phyloP scores from a whole-genome alignment of 331 rosid species.

The Malus hybrid region DNA sequence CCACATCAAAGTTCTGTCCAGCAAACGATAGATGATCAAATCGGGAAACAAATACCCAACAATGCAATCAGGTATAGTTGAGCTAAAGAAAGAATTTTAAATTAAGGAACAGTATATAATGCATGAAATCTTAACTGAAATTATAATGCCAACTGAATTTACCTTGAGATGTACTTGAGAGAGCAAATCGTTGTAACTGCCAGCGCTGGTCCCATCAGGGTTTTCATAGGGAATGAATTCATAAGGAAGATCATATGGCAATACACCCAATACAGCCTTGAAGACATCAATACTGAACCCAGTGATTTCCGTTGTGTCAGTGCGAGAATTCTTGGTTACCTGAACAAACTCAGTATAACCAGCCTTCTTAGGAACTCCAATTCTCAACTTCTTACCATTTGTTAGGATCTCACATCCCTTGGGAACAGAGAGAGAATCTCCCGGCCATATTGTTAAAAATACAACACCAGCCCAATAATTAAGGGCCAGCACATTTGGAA shows the following conservation, averaged over 20 bases:
- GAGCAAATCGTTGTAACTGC: slow-evolving; percentile 30
- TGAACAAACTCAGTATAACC: slow-evolving; percentile 32
- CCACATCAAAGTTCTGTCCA: too few relatives aligned
- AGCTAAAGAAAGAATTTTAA: too few relatives aligned
- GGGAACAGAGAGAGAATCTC: slow-evolving; percentile 30
- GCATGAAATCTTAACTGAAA: too few relatives aligned
- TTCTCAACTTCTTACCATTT: slow-evolving; percentile 25
- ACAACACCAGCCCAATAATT: too few relatives aligned
- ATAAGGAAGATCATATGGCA: slow-evolving; percentile 33
- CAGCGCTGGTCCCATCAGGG: slow-evolving; percentile 21
- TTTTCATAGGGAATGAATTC: slow-evolving; percentile 28
- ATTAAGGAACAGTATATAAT: too few relatives aligned
- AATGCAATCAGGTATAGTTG: too few relatives aligned
- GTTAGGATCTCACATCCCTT: slow-evolving; percentile 56
- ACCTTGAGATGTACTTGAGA: slow-evolving; percentile 15
- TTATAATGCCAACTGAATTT: too few relatives aligned
- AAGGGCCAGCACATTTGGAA: too few relatives aligned
- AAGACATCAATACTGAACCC: slow-evolving; percentile 48
- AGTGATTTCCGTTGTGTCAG: slow-evolving; percentile 8
- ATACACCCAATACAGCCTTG: slow-evolving; percentile 24
- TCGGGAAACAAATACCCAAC: too few relatives aligned
- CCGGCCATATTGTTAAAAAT: slow-evolving; percentile 37
- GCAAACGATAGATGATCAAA: too few relatives aligned
- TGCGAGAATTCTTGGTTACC: not conserved
- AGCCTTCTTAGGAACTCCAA: slow-evolving; percentile 34